Base-by-base conservation (phyloP, 352 stramenopile genomes). In the Globisporangium okanoganense region DNA sequence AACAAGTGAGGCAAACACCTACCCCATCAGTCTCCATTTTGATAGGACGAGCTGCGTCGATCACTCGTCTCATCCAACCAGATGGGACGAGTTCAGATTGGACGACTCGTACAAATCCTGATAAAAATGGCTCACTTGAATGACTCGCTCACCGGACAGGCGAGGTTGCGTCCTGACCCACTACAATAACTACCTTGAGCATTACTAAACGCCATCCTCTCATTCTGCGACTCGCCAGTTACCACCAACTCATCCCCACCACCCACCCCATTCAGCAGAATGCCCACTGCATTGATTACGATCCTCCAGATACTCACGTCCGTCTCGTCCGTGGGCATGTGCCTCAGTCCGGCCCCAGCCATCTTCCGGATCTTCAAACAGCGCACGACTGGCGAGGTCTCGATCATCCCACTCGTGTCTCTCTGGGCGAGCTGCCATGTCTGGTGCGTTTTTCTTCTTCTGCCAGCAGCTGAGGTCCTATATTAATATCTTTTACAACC, bases 391-490 rank as follows among this genome's bases (percentile, higher is more conserved):
- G 47, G 49, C 12, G 58, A 64, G 6, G 49, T 57, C 4, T 57
- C 47, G 48, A 49, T 64, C 10, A 35, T 64, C 5, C 58, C 58
- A n/a, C 47, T 64, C 22, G 47, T 64, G 47, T 64, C 58, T 5
- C 58, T 64, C 24, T 55, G 33, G n/a, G 48, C 48, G 20, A 50
- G 38, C 20, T 51, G 35, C 33, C 48, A 57, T 12, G 47, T 64
- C 47, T 58, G 58, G 56, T 62, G 43, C 35, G 52, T 38, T 38
- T 38, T 9, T 6, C 13, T 38, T 38, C 8, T 9, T 38, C 33
- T 38, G 33, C 13, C 33, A 38, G 33, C 2, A 38, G 33, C 33
- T 38, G 6, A 12, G 13, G 1, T 12, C 8, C 8, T 9, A 2
- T 2, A 38, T 6, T 38, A 9, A 12, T n/a, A n/a, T n/a, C n/a